phyloP scores from a whole-genome alignment of 163 green algal genomes.

The Prototheca stagnorum region DNA sequence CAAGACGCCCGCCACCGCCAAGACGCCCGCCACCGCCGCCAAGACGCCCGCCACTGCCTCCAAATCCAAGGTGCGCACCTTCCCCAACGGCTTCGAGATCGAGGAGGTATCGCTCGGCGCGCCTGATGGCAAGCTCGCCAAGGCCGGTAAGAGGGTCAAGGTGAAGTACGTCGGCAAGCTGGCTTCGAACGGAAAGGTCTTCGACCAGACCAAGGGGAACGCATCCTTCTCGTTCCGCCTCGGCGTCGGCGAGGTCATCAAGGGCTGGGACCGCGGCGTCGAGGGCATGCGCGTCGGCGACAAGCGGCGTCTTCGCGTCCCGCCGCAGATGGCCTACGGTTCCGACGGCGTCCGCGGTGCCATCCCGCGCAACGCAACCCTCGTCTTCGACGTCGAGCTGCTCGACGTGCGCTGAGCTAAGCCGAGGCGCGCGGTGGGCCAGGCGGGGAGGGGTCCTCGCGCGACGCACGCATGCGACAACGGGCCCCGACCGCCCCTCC shows the following conservation, averaged over 20 bases:
- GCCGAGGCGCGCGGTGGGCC: not conserved
- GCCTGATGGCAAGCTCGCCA: constrained; percentile 57
- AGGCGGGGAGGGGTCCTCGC: not conserved
- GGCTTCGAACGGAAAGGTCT: constrained; percentile 68
- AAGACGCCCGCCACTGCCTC: constrained; percentile 5
- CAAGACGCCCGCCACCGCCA: not conserved
- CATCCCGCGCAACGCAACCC: constrained; percentile 74
- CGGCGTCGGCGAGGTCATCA: constrained; percentile 72
- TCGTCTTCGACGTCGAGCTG: constrained; percentile 86
- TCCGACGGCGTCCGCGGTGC: constrained; percentile 18
- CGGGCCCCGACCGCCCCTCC: too few relatives aligned
- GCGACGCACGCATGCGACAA: too few relatives aligned
- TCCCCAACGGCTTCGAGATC: constrained; percentile 71
- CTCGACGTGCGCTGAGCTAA: constrained; percentile 44
- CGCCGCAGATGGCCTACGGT: constrained; percentile 68
- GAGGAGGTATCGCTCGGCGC: constrained; percentile 32
- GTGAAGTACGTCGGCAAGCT: constrained; percentile 69
- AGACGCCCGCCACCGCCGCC: constrained; percentile 2
- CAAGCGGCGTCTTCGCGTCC: constrained; percentile 75
- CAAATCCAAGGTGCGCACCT: constrained; percentile 25
- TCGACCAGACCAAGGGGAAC: constrained; percentile 71
- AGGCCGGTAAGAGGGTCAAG: constrained; percentile 59
- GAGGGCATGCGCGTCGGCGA: constrained; percentile 92
- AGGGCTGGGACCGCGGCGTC: constrained; percentile 84
- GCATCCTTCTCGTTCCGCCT: constrained; percentile 79